These are phyloP conservation scores for Diaporthe nobilis DNA, from an alignment of 2,329 filamentous ascomycete species.

Conservation along the genomic window DNA sequence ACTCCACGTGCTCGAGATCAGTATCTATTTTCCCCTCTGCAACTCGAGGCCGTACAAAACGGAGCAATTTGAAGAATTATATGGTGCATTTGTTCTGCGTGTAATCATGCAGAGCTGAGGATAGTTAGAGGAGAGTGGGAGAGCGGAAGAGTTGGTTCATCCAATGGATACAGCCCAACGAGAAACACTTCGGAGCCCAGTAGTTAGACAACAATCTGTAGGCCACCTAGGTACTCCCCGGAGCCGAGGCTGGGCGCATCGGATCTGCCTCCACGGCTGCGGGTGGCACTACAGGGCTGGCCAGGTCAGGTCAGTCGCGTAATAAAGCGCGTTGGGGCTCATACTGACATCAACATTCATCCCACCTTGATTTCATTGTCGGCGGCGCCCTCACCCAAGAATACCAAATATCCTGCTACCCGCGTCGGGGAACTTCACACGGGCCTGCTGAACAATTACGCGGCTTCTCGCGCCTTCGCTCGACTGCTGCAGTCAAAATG, in stretches of 20 bases:
- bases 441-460: neutral
- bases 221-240: neutral
- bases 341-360: conserved; percentile 32
- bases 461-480: conserved; percentile 14
- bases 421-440: neutral
- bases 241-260: conserved; percentile 23
- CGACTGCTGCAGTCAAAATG: conserved; percentile 52
- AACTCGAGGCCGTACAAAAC: neutral
- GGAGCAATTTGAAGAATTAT: too few species aligned
- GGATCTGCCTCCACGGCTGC: neutral
- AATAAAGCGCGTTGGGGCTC: conserved; percentile 26
- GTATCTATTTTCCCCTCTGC: neutral
- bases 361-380: conserved; percentile 22
- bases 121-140: neutral
- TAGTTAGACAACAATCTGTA: neutral
- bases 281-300: neutral
- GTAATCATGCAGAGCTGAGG: neutral
- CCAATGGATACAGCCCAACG: neutral
- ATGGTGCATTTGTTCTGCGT: neutral
- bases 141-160: neutral
- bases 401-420: neutral
- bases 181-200: neutral
- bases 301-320: conserved; percentile 29
- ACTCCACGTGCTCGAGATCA: neutral
- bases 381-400: neutral